Conservation (phyloP, 164 flowering plant species). For the Litsea cubeba region DNA sequence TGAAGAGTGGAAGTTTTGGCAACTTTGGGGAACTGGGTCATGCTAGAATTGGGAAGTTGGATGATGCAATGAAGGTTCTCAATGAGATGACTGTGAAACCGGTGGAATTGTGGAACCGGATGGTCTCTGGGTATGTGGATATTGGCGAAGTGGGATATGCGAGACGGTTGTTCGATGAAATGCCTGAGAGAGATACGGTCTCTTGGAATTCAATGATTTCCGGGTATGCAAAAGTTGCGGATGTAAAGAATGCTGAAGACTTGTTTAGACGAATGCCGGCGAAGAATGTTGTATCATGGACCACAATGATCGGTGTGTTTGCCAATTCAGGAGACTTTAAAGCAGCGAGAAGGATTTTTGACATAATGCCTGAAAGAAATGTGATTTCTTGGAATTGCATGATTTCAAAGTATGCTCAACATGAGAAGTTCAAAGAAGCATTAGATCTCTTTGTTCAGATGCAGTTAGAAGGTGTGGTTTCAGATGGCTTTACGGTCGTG, state of each 20-base stretch:
- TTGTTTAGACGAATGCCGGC: conserved; percentile 33
- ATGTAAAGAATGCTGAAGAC: conserved; percentile 24
- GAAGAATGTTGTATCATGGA: conserved; percentile 39
- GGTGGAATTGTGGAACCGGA: conserved; percentile 29
- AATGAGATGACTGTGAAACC: conserved; percentile 27
- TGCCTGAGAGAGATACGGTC: conserved; percentile 31
- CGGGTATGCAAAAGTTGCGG: conserved; percentile 24
- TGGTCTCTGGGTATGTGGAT: conserved; percentile 23
- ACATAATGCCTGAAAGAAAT: conserved; percentile 24
- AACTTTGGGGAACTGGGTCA: background rate
- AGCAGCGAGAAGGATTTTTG: conserved; percentile 25
- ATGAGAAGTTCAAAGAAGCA: conserved; percentile 28
- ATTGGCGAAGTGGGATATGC: conserved; percentile 22
- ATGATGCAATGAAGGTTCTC: conserved; percentile 25
- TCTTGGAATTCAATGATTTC: conserved; percentile 40
- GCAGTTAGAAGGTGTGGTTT: conserved; percentile 22
- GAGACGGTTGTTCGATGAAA: conserved; percentile 29
- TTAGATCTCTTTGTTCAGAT: conserved; percentile 29
- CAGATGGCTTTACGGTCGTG: conserved; percentile 34
- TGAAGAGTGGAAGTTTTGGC: conserved; percentile 11
- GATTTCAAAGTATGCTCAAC: conserved; percentile 31
- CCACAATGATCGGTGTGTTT: conserved; percentile 28
- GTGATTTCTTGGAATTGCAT: conserved; percentile 48
- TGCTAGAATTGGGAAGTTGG: conserved; percentile 3
- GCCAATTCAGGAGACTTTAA: conserved; percentile 25